Conservation (phyloP, 345 rosid genomes). For the Aquilaria malaccensis region DNA sequence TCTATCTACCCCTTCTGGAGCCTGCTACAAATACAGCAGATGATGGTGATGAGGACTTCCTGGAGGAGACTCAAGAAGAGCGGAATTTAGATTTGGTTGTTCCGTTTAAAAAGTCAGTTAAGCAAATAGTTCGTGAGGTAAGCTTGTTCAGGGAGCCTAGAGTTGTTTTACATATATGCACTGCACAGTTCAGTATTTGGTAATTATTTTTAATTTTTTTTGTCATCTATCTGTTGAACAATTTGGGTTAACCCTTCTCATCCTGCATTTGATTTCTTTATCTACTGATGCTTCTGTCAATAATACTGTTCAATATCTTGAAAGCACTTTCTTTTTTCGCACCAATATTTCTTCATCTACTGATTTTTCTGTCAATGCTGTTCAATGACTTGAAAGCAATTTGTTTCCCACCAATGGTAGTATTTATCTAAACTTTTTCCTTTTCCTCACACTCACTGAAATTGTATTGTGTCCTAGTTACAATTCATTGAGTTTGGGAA, state of each 20-base stretch:
- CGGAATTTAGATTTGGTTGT: conserved; percentile 52
- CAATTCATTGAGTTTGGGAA: too few relatives aligned
- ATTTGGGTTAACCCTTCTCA: neutral
- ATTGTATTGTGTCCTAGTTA: too few relatives aligned
- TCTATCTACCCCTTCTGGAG: conserved; percentile 92
- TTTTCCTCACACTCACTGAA: too few relatives aligned
- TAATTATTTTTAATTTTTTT: neutral
- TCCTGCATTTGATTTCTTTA: too few relatives aligned
- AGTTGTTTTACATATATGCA: too few relatives aligned
- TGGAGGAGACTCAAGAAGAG: conserved; percentile 39
- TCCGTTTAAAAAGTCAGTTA: conserved; percentile 82
- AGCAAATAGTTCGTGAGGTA: conserved; percentile 90
- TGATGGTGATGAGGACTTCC: conserved; percentile 72
- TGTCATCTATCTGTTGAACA: neutral
- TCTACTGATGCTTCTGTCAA: too few relatives aligned
- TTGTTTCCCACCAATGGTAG: neutral
- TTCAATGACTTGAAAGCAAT: neutral
- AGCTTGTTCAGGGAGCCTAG: conserved; percentile 32
- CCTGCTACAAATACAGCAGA: conserved; percentile 46
- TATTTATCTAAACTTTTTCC: too few relatives aligned
- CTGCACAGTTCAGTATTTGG: too few relatives aligned
- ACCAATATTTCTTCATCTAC: too few relatives aligned
- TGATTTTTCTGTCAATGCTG: too few relatives aligned
- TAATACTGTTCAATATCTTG: neutral
- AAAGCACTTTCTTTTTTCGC: neutral